Base-by-base conservation (phyloP, 192 early-diverging fungal species). In the Backusella luteola region DNA sequence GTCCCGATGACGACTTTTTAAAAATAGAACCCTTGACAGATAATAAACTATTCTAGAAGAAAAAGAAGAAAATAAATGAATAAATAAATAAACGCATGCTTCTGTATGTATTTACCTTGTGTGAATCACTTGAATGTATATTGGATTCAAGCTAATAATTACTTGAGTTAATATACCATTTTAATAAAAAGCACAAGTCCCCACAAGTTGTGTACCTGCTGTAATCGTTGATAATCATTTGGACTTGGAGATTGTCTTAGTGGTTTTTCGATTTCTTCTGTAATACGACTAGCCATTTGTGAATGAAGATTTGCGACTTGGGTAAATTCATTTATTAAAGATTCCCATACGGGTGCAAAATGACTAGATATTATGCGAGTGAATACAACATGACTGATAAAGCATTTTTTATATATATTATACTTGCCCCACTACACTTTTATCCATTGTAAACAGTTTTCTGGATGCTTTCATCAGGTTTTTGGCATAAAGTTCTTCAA, bases 401-500 rank as follows among this genome's bases (percentile, higher is more conserved):
- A 32, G 32, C 32, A 32, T 3, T 3, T 0, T 32, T 32, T 32
- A 8, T 19, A 34, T 21, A 26, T 14, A n/a, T 23, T 26, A 42
- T 36, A 80, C 74, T 26, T 67, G 59, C 42, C 85, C 85, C 19
- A 86, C 71, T 66, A 81, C 72, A 34, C 81, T 73, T 34, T 74
- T 66, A 49, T 86, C 85, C 39, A 84, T 77, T n/a, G 83, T 79
- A 76, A 84, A 81, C 26, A 81, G 71, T 38, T 83, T 86, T 69
- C 81, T 84, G 32, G 84, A 86, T 26, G 81, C 81, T 67, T 84
- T 86, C 9, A 76, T 77, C 46, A 86, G 76, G 70, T 41, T 86
- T 72, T 84, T 86, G 26, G 85, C 85, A 72, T 86, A 86, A 67
- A 81, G 69, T 32, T 86, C 85, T 71, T 86, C 85, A 67, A 83